Conservation (phyloP, 2,329 filamentous ascomycete genomes). For the Macroventuria anomochaeta region DNA sequence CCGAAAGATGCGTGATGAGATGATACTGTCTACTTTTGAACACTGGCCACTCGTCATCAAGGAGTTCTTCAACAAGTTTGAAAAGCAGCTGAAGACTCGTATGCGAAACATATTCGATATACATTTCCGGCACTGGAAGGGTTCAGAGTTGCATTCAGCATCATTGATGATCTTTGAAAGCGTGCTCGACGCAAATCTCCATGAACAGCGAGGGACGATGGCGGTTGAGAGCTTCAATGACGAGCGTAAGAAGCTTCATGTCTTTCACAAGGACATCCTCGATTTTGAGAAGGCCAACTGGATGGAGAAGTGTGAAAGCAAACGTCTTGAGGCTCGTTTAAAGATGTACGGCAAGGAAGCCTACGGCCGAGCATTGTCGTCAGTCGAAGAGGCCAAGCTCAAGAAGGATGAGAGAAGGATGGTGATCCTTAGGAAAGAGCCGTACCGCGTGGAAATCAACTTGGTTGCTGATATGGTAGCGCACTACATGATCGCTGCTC, state of each 20-base stretch:
- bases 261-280: conserved; percentile 35
- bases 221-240: conserved; percentile 36
- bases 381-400: conserved; percentile 38
- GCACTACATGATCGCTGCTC: conserved; percentile 72
- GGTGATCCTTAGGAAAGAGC: conserved; percentile 60
- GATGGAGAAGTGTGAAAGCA: too few species aligned
- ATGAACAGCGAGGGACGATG: conserved; percentile 30
- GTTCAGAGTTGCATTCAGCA: conserved; percentile 39
- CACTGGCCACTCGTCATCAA: conserved; percentile 40
- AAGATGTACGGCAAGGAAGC: conserved; percentile 34
- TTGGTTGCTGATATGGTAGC: conserved; percentile 69
- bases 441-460: conserved; percentile 65
- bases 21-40: conserved; percentile 38
- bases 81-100: conserved; percentile 11
- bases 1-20: conserved; percentile 39
- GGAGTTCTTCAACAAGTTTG: conserved; percentile 34
- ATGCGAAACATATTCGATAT: conserved; percentile 37
- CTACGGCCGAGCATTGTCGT: conserved; percentile 21
- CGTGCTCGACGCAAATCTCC: conserved; percentile 36
- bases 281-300: conserved; percentile 24
- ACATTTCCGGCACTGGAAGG: conserved; percentile 28
- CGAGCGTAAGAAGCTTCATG: conserved; percentile 48
- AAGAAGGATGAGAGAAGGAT: conserved; percentile 30
- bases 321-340: conserved; percentile 36
- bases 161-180: conserved; percentile 31